Percentiles rank a stretch among this genome's conserved stretches.
These are phyloP conservation scores for Arctium minus DNA, from an alignment of 129 eudicot genomes.

Conservation along the genomic window DNA sequence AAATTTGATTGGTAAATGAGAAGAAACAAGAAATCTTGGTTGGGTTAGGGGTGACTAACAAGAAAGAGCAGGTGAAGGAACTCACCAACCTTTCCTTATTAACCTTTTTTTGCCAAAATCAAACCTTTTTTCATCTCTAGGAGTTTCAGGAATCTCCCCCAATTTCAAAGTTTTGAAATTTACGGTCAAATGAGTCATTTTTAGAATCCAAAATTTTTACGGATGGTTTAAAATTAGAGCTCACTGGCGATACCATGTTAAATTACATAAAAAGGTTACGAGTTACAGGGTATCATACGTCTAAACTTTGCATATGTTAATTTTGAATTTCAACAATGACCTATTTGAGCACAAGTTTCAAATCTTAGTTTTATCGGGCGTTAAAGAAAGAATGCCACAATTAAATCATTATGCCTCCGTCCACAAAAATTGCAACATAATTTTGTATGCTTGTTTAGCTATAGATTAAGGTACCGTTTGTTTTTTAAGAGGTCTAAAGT, in stretches of 20 bases:
- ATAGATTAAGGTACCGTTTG: too few species aligned
- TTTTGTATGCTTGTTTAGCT: background rate
- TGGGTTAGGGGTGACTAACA: slow-evolving; percentile 31
- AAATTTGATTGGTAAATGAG: slow-evolving; percentile 20
- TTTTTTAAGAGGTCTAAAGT: too few species aligned
- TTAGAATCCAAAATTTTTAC: background rate
- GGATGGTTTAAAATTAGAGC: background rate
- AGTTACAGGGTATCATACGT: background rate
- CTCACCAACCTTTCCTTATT: slow-evolving; percentile 46
- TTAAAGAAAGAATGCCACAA: background rate
- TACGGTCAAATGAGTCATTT: background rate
- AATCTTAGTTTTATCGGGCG: background rate
- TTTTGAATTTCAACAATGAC: background rate
- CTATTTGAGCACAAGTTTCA: background rate
- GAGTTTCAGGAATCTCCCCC: background rate
- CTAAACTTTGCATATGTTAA: background rate
- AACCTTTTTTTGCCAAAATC: slow-evolving; percentile 25
- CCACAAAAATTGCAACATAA: background rate
- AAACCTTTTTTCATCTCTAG: slow-evolving; percentile 20
- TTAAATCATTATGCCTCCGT: background rate
- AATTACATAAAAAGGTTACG: background rate
- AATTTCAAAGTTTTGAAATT: background rate
- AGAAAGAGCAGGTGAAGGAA: slow-evolving; percentile 38
- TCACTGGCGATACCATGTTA: background rate
- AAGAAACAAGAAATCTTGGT: slow-evolving; percentile 12